A percentile compares a stretch with the other conserved stretches of the same genome.
Conservation (phyloP, 2,329 filamentous ascomycete species). For the Myriangium duriaei region DNA sequence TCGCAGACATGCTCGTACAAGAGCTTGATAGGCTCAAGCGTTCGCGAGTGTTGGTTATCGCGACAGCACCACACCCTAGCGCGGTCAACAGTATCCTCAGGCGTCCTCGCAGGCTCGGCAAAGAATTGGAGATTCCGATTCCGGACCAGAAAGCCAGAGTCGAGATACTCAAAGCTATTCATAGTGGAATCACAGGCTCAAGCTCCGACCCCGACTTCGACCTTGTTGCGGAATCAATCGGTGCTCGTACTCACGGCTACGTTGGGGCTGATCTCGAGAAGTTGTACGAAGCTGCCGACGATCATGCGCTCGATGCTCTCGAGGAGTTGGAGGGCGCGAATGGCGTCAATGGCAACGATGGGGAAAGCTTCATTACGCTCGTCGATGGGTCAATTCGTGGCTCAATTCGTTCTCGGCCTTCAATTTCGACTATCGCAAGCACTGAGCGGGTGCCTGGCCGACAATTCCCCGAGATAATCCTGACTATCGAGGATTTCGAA, state of each 20-base stretch:
- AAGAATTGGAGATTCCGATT: slow-evolving; percentile 61
- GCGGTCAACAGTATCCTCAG: slow-evolving; percentile 61
- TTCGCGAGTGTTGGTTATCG: slow-evolving; percentile 57
- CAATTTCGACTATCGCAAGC: slow-evolving; percentile 5
- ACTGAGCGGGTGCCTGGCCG: slow-evolving; percentile 1
- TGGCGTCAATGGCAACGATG: background rate
- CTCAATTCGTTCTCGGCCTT: slow-evolving; percentile 2
- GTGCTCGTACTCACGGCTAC: slow-evolving; percentile 73
- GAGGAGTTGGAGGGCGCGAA: slow-evolving; percentile 18
- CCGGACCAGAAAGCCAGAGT: slow-evolving; percentile 59
- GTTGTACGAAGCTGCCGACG: slow-evolving; percentile 45
- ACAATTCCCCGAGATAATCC: slow-evolving; percentile 5
- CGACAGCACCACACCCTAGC: slow-evolving; percentile 58
- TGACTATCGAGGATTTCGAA: slow-evolving; percentile 43
- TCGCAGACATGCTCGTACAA: slow-evolving; percentile 32
- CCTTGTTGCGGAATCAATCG: slow-evolving; percentile 46
- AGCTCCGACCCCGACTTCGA: slow-evolving; percentile 24
- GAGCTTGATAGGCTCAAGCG: slow-evolving; percentile 44
- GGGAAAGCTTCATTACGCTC: slow-evolving; percentile 8
- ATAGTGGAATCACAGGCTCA: slow-evolving; percentile 36
- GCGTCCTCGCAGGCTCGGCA: slow-evolving; percentile 49
- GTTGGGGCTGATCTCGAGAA: slow-evolving; percentile 65
- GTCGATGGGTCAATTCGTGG: slow-evolving; percentile 9
- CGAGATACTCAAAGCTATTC: slow-evolving; percentile 57
- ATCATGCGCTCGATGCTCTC: slow-evolving; percentile 22